Evolutionary conservation across 768 basidiomycete genomes (phyloP).

Genomic region (Trametes villosa): DNA sequence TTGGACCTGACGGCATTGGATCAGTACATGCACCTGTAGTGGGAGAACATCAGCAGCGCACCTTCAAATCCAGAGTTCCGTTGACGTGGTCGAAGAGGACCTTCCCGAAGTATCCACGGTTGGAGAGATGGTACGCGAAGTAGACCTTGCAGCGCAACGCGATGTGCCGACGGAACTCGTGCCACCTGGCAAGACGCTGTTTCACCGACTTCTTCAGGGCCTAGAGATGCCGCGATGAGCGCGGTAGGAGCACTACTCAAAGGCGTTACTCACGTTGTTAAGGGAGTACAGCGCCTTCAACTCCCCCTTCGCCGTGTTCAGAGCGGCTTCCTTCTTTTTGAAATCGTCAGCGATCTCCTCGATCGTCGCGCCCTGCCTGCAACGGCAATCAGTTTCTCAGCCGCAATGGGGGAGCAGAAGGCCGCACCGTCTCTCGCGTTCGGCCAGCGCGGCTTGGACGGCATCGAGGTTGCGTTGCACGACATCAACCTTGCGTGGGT

Average conservation of each 20-base stretch:
- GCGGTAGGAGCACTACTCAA: background rate
- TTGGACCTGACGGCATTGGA: constrained; percentile 58
- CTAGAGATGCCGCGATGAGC: constrained; percentile 42
- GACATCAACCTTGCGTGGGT: constrained; percentile 58
- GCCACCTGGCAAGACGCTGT: constrained; percentile 74
- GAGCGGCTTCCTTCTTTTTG: constrained; percentile 60
- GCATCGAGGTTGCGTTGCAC: constrained; percentile 67
- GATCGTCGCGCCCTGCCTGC: constrained; percentile 74
- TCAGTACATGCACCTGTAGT: background rate
- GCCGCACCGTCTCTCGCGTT: constrained; percentile 64
- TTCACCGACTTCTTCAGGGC: constrained; percentile 68
- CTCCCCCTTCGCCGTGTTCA: constrained; percentile 64
- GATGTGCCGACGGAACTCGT: constrained; percentile 86
- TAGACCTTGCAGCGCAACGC: constrained; percentile 85
- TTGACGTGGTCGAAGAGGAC: constrained; percentile 81
- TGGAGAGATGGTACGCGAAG: constrained; percentile 80
- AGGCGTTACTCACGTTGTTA: constrained; percentile 56
- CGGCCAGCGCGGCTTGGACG: constrained; percentile 64
- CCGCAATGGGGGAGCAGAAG: constrained; percentile 1
- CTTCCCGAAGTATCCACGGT: constrained; percentile 89
- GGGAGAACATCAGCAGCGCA: constrained; percentile 30
- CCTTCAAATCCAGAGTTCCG: constrained; percentile 68
- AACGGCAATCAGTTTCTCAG: background rate
- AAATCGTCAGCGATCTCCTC: constrained; percentile 79
- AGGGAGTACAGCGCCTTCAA: constrained; percentile 64